Conservation (phyloP, 2,329 filamentous ascomycete genomes). For the Dichotomopilus funicola region DNA sequence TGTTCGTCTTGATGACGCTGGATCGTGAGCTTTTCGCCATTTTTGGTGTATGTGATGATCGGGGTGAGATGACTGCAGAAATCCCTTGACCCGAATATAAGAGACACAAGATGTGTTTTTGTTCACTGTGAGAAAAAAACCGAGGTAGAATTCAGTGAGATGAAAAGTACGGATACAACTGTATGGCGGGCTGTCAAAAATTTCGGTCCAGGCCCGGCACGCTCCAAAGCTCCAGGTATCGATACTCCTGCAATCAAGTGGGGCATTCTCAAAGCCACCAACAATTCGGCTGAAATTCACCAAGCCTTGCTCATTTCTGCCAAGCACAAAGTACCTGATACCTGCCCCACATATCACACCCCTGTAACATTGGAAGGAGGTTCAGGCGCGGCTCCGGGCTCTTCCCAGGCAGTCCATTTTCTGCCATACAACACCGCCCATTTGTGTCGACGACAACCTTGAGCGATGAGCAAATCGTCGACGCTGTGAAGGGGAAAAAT, state of each 20-base stretch:
- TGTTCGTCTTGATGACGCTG: slow-evolving; percentile 76
- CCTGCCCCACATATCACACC: not conserved
- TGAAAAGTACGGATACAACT: slow-evolving; percentile 8
- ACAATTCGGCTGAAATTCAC: not conserved
- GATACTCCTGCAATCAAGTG: not conserved
- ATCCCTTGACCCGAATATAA: no score
- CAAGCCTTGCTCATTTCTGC: not conserved
- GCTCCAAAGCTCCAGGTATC: not conserved
- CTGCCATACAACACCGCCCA: slow-evolving; percentile 21
- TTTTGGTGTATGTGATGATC: slow-evolving; percentile 5
- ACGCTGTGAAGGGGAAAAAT: not conserved
- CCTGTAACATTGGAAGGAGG: no score
- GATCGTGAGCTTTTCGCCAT: slow-evolving; percentile 89
- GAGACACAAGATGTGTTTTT: no score
- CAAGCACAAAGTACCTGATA: not conserved
- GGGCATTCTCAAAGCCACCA: not conserved
- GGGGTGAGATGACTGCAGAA: no score
- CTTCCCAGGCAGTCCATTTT: slow-evolving; percentile 10
- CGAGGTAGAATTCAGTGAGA: not conserved
- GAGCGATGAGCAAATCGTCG: not conserved
- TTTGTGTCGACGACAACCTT: slow-evolving; percentile 18
- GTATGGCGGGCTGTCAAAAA: slow-evolving; percentile 12
- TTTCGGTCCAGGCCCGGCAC: slow-evolving; percentile 7
- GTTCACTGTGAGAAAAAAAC: no score
- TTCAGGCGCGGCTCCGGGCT: slow-evolving; percentile 5